These are phyloP conservation scores for Limnomonas spitsbergensis DNA, from an alignment of 139 green algal genomes.

Conservation along the genomic window DNA sequence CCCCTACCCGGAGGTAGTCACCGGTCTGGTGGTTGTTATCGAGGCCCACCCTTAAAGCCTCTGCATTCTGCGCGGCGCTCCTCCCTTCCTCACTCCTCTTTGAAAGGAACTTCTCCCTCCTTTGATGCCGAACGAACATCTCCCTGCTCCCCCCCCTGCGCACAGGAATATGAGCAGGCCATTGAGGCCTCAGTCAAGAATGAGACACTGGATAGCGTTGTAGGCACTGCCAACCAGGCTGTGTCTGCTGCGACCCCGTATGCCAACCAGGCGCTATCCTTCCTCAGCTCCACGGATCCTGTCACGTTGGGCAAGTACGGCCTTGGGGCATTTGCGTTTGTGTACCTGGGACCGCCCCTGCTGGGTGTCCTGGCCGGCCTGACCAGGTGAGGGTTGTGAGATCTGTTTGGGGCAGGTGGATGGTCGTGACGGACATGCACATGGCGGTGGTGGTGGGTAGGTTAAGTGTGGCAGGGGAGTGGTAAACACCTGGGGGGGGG, in stretches of 20 bases:
- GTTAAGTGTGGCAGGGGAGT: too few species aligned
- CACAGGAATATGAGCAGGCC: background rate
- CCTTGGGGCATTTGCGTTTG: constrained; percentile 14
- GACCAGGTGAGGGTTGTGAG: constrained; percentile 21
- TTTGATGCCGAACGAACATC: too few species aligned
- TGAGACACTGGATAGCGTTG: constrained; percentile 27
- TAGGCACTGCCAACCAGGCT: constrained; percentile 36
- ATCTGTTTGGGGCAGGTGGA: too few species aligned
- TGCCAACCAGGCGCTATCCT: constrained; percentile 37
- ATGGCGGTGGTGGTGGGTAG: too few species aligned
- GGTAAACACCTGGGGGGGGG: too few species aligned
- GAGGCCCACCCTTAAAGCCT: background rate
- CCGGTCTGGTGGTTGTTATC: background rate
- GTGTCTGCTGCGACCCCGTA: constrained; percentile 51
- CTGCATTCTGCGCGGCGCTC: background rate
- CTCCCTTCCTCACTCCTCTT: too few species aligned
- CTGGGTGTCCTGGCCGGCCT: constrained; percentile 43
- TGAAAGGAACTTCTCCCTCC: too few species aligned
- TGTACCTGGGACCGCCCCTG: constrained; percentile 43
- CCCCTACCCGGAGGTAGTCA: background rate
- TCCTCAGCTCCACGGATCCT: constrained; percentile 56
- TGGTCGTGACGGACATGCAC: too few species aligned
- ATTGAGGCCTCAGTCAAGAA: constrained; percentile 25
- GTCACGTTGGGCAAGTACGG: constrained; percentile 65
- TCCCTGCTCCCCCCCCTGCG: too few species aligned